Conservation (phyloP, 176 grass and related monocot species). For the Zoysia japonica region DNA sequence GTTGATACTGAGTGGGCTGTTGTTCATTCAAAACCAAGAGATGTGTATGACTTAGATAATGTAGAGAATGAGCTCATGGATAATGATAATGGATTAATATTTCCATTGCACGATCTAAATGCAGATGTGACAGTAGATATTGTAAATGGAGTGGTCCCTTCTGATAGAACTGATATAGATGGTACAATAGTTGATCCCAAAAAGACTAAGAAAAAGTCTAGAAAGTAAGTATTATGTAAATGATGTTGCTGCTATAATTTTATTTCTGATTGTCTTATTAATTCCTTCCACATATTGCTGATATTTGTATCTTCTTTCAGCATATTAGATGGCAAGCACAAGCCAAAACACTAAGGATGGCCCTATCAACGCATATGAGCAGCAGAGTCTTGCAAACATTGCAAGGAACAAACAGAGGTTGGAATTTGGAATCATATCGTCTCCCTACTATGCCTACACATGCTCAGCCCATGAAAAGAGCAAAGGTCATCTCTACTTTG, state of each 20-base stretch:
- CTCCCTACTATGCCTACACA: background rate
- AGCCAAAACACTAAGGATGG: background rate
- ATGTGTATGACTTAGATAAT: background rate
- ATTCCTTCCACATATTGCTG: too few species aligned
- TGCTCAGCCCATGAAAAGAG: too few species aligned
- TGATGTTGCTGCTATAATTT: background rate
- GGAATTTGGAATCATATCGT: background rate
- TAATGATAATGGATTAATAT: too few species aligned
- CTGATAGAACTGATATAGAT: too few species aligned
- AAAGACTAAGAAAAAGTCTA: background rate
- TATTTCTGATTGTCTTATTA: background rate
- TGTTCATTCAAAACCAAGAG: background rate
- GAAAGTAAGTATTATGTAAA: background rate
- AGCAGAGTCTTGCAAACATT: background rate
- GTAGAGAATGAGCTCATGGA: too few species aligned
- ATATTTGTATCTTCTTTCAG: too few species aligned
- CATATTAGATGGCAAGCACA: too few species aligned
- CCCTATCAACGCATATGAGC: background rate
- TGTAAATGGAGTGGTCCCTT: too few species aligned
- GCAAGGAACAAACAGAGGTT: background rate
- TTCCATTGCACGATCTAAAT: too few species aligned
- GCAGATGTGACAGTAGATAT: too few species aligned
- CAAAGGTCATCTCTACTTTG: too few species aligned
- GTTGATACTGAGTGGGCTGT: background rate
- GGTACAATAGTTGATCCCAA: too few species aligned